phyloP scores from a whole-genome alignment of 768 basidiomycete genomes.

The Sporobolomyces phaffii region DNA sequence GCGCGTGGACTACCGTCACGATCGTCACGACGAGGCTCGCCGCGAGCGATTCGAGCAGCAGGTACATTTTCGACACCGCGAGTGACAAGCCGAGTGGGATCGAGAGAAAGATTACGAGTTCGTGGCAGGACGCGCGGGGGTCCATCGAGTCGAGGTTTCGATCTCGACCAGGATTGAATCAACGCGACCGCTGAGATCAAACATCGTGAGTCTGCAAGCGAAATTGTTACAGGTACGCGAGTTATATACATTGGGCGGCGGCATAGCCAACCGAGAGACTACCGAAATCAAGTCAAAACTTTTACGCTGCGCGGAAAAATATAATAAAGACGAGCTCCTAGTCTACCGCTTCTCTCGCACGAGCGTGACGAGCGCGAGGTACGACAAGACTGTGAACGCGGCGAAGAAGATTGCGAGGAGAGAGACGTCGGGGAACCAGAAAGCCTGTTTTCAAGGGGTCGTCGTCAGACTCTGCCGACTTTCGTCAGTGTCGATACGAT shows the following conservation, averaged over 20 bases:
- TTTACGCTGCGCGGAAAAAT: neutral
- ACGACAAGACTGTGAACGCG: conserved; percentile 56
- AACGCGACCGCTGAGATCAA: neutral
- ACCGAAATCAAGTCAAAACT: too few species aligned
- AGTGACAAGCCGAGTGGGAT: too few species aligned
- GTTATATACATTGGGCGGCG: too few species aligned
- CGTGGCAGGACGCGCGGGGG: too few species aligned
- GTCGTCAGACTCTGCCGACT: neutral
- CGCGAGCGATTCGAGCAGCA: neutral
- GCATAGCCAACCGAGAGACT: too few species aligned
- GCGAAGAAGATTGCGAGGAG: conserved; percentile 80
- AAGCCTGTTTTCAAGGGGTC: conserved; percentile 59
- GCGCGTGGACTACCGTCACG: neutral
- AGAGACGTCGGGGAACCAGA: conserved; percentile 97
- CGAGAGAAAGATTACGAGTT: too few species aligned
- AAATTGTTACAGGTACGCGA: neutral
- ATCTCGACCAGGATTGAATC: neutral
- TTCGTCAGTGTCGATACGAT: conserved; percentile 16
- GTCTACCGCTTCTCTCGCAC: conserved; percentile 38
- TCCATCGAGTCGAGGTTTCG: neutral
- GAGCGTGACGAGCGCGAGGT: conserved; percentile 33
- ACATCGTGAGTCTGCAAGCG: neutral
- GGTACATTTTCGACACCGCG: neutral
- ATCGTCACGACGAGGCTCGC: neutral
- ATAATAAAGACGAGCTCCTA: neutral